Base-by-base conservation (phyloP, 176 grass and related monocot species). In the Poa annua region DNA sequence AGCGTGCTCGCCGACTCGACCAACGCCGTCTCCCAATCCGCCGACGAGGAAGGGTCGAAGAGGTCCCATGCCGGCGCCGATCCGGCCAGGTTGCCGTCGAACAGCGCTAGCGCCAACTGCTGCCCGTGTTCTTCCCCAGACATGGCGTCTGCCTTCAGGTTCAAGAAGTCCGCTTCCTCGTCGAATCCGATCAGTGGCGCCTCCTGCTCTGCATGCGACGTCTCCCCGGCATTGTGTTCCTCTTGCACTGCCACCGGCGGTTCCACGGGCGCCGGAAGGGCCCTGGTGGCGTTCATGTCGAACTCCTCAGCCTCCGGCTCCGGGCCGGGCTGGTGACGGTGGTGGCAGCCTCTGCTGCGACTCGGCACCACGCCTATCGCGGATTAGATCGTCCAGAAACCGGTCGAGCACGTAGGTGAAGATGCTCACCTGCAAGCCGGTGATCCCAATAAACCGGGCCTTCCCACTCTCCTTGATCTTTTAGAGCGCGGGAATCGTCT, bases 301-400 rank as follows among this genome's bases (percentile, higher is more conserved):
- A 84, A 15, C 36, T 84, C 88, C 8, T 78, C 83, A 4, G 63
- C 21, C 69, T 72, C 69, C 15, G 69, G 69, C 22, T 87, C 88
- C 17, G 65, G 79, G 22, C 34, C 67, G 36, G 22, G 22, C 80
- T 13, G 61, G 86, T 2, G 53, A 26, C 57, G 20, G 78, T 33
- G 51, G 34, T 10, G 84, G 72, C 57, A 73, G 62, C 86, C 42
- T 75, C 25, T 17, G 59, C 25, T 63, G 49, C 49, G 25, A 67
- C 19, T 39, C 87, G 10, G 87, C 90, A 19, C 82, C 84, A 19
- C 82, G 87, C 73, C 87, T 90, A 32, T 99, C 91, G 47, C 84
- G 80, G 75, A 99, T 86, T 54, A 93, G 96, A 19, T 93, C 96
- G 35, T 99, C 89, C 93, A 99, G n/a, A n/a, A n/a, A n/a, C n/a